Conservation (phyloP, 1,139 yeast genomes). For the Geotrichum cucujoidarum region DNA sequence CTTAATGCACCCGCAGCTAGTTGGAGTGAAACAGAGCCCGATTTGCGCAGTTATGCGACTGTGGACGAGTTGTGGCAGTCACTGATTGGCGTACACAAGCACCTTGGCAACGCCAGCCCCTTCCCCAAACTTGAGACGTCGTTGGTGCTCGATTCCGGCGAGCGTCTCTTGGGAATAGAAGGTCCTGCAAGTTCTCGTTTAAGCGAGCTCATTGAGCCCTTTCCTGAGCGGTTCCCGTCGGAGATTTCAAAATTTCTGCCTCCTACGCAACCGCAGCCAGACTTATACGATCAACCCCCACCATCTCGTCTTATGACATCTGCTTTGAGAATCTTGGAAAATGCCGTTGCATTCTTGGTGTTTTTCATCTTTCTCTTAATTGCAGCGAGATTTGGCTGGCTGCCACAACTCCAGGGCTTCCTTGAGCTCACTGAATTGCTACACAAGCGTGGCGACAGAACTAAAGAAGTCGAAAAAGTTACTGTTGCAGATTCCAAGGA, state of each 20-base stretch:
- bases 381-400: constrained; percentile 40
- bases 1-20: constrained; percentile 60
- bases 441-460: not conserved
- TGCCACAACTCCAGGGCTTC: constrained; percentile 36
- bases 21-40: constrained; percentile 28
- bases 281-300: constrained; percentile 20
- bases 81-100: constrained; percentile 38
- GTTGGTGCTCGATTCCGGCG: not conserved
- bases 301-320: constrained; percentile 26
- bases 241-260: constrained; percentile 18
- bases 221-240: constrained; percentile 13
- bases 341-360: constrained; percentile 44
- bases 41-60: constrained; percentile 3
- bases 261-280: constrained; percentile 22
- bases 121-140: not conserved
- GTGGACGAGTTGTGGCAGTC: constrained; percentile 24
- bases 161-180: constrained; percentile 19
- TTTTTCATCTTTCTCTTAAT: constrained; percentile 35
- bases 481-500: not conserved
- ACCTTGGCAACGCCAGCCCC: constrained; percentile 9
- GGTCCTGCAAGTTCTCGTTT: constrained; percentile 12
- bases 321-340: constrained; percentile 43
- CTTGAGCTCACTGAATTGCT: constrained; percentile 10
- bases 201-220: constrained; percentile 9
- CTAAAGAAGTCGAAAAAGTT: not conserved